phyloP scores from a whole-genome alignment of 148 eudicot genomes.

The Beta vulgaris region DNA sequence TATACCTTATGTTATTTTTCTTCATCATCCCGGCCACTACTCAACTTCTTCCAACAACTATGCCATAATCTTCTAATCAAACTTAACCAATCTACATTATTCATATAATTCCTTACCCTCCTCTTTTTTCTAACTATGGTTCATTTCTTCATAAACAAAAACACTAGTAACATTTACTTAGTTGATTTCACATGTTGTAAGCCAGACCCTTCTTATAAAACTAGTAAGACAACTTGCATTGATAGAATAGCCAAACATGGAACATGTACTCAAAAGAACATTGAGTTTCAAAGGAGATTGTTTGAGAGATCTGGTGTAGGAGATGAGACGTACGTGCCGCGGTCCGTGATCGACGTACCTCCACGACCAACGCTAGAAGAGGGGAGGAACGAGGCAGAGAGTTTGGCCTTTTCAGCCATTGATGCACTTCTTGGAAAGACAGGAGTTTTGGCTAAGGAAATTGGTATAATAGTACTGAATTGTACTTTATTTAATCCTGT shows the following conservation, averaged over 20 bases:
- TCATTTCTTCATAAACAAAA: constrained; percentile 21
- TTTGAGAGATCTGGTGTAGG: constrained; percentile 39
- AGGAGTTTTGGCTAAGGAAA: constrained; percentile 26
- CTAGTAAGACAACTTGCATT: constrained; percentile 24
- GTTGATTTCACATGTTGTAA: constrained; percentile 36
- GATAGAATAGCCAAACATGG: constrained; percentile 31
- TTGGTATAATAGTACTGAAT: constrained; percentile 35
- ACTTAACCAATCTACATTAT: constrained; percentile 9
- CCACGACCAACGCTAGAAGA: constrained; percentile 20
- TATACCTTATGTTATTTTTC: constrained; percentile 19
- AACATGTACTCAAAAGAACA: constrained; percentile 25
- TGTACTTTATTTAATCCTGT: constrained; percentile 40
- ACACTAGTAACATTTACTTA: constrained; percentile 28
- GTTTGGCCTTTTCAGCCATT: constrained; percentile 32
- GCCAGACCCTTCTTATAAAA: constrained; percentile 24
- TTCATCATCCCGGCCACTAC: neutral
- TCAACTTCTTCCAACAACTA: neutral
- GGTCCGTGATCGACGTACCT: constrained; percentile 23
- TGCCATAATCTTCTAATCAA: neutral
- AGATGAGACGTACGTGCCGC: constrained; percentile 32
- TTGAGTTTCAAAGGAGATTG: constrained; percentile 37
- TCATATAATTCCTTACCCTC: neutral
- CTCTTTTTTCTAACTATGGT: constrained; percentile 20
- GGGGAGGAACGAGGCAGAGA: constrained; percentile 35
- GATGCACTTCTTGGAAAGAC: constrained; percentile 33